Evolutionary conservation across 352 stramenopile species (phyloP).

Genomic region (Phytophthora fragariae): DNA sequence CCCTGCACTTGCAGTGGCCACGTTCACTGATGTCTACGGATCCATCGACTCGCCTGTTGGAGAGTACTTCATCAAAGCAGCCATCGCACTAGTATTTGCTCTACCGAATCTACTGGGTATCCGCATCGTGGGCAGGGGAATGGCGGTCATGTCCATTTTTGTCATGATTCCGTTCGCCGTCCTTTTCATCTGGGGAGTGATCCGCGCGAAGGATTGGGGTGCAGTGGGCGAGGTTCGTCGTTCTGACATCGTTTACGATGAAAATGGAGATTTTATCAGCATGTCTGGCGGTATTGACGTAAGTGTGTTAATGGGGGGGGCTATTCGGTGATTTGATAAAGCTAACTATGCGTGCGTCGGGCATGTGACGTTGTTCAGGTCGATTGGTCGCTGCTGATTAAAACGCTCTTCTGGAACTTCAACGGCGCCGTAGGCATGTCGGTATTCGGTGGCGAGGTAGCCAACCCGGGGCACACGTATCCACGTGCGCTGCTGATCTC

Average conservation of each 20-base stretch:
- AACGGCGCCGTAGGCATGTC: conserved; percentile 92
- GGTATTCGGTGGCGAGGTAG: conserved; percentile 90
- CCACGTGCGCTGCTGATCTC: conserved; percentile 84
- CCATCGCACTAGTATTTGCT: conserved; percentile 49
- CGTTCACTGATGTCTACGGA: conserved; percentile 53
- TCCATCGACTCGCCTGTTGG: conserved; percentile 37
- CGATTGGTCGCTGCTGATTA: conserved; percentile 90
- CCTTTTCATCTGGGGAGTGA: conserved; percentile 52
- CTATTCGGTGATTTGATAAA: neutral
- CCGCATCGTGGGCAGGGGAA: conserved; percentile 80
- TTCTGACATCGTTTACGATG: conserved; percentile 47
- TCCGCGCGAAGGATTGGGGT: conserved; percentile 41
- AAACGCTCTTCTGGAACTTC: conserved; percentile 97
- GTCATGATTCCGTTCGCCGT: conserved; percentile 93
- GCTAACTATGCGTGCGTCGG: conserved; percentile 6
- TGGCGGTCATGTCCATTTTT: conserved; percentile 82
- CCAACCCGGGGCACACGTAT: conserved; percentile 80
- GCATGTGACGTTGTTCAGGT: conserved; percentile 32
- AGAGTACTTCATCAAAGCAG: conserved; percentile 56
- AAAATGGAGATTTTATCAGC: conserved; percentile 46
- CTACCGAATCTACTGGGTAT: conserved; percentile 48
- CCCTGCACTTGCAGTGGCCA: conserved; percentile 74
- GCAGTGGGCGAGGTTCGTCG: conserved; percentile 50
- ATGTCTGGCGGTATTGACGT: conserved; percentile 47
- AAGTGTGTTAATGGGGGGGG: neutral